A percentile compares a stretch with the other conserved stretches of the same genome.
Conservation (phyloP, 192 early-diverging fungal genomes). For the Podila clonocystis region DNA sequence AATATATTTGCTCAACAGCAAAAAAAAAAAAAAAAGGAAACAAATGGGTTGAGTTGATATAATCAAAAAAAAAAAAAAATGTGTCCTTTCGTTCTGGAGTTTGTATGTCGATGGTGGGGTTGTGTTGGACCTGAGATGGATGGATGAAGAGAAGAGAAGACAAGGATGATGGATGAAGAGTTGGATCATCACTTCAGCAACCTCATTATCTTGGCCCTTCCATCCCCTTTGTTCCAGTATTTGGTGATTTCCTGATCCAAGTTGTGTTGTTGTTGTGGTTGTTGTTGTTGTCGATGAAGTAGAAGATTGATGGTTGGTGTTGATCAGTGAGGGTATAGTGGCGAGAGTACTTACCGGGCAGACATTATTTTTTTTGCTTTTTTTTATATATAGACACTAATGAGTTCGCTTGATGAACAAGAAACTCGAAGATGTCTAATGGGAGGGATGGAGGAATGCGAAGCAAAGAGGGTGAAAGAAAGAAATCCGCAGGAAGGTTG, state of each 20-base stretch:
- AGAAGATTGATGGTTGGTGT: background rate
- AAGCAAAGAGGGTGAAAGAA: constrained; percentile 51
- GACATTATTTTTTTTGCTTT: constrained; percentile 53
- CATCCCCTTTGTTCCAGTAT: too few relatives aligned
- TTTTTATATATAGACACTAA: constrained; percentile 42
- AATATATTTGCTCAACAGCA: background rate
- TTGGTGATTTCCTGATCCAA: too few relatives aligned
- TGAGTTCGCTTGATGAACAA: constrained; percentile 32
- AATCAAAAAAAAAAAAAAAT: background rate
- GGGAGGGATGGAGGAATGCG: constrained; percentile 30
- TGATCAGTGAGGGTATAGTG: background rate
- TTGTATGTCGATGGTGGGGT: too few relatives aligned
- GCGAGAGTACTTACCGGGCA: constrained; percentile 25
- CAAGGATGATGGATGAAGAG: too few relatives aligned
- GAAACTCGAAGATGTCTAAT: constrained; percentile 46
- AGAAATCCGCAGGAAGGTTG: constrained; percentile 16
- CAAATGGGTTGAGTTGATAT: background rate
- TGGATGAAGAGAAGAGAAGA: too few relatives aligned
- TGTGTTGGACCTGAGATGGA: too few relatives aligned
- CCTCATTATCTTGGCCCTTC: too few relatives aligned
- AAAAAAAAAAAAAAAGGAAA: background rate
- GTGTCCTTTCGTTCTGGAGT: too few relatives aligned
- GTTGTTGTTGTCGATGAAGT: too few relatives aligned
- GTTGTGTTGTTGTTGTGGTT: too few relatives aligned
- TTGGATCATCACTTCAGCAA: too few relatives aligned